Base-by-base conservation (phyloP, 495 filamentous ascomycete species). In the Aspergillus haitiensis region DNA sequence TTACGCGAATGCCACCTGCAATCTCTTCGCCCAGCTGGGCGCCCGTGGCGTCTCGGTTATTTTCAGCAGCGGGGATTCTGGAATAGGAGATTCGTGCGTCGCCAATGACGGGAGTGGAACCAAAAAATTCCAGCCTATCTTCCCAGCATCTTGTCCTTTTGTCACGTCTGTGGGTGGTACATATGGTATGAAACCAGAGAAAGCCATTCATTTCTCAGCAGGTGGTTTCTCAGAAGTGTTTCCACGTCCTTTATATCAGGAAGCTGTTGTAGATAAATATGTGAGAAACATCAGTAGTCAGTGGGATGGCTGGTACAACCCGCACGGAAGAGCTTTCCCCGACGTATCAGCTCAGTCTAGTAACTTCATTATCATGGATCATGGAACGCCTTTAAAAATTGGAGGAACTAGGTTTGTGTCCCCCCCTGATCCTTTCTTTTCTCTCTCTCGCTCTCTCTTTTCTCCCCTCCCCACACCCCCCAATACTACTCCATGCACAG, bases 111-210 rank as follows among this genome's bases (percentile, higher is more conserved):
- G 87, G 27, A 77, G 73, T 18, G 82, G 84, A 51, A 77, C 73
- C 1, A 83, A 79, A 9, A 81, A 79, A 37, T 92, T 90, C 69
- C 68, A 84, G 6, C 82, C 89, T 7, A 81, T 75, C 6, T 94
- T 91, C 70, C 91, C 91, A 0, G 87, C 87, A 0, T 79, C 82
- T n/a, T 95, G 91, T 62, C 91, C 91, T 0, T 94, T 85, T 65
- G 86, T 94, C 5, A 96, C 91, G 0, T 74, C 84, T 0, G 88
- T 94, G 8, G 91, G 90, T 11, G 89, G 86, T 5, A 91, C 87
- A 0, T 72, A 75, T n/a, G 74, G 79, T 15, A 75, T 80, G 1
- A 66, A 73, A 3, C 80, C 84, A 7, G 75, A 86, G 45, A 78
- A 70, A 21, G 87, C 81, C 11, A 78, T 84, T 37, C 65, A 60